Evolutionary conservation across 805 yeast species (phyloP).

Genomic region (Spathaspora sp.): DNA sequence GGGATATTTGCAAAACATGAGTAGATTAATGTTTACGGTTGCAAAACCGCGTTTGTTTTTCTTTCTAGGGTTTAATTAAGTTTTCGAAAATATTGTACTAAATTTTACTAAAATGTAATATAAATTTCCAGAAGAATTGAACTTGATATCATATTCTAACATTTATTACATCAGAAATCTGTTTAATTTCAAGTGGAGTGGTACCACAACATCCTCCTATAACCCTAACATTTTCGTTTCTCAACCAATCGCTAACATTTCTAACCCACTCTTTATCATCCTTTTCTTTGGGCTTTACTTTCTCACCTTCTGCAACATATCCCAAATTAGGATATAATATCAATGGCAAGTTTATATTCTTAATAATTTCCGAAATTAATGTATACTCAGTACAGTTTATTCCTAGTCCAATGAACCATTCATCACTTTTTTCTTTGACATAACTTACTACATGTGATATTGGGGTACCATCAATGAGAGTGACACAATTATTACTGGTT

Average conservation of each 20-base stretch:
- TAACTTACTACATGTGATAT: slow-evolving; percentile 15
- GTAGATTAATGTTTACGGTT: no score
- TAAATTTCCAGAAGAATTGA: neutral
- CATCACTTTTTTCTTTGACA: slow-evolving; percentile 7
- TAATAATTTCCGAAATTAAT: slow-evolving; percentile 38
- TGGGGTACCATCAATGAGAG: slow-evolving; percentile 30
- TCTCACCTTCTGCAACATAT: slow-evolving; percentile 51
- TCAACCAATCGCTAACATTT: slow-evolving; percentile 37
- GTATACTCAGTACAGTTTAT: slow-evolving; percentile 62
- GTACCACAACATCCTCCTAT: slow-evolving; percentile 81
- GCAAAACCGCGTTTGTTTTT: no score
- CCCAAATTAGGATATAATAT: slow-evolving; percentile 77
- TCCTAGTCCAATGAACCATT: slow-evolving; percentile 50
- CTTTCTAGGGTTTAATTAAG: no score
- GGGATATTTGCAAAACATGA: neutral
- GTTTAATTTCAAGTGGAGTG: slow-evolving; percentile 35
- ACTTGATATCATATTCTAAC: neutral
- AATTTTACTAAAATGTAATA: no score
- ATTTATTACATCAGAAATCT: slow-evolving; percentile 2
- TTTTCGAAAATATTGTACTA: no score
- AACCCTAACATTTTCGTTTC: slow-evolving; percentile 36
- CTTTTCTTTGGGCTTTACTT: slow-evolving; percentile 22
- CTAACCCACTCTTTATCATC: slow-evolving; percentile 30
- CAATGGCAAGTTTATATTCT: slow-evolving; percentile 32
- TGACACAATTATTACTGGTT: slow-evolving; percentile 19